phyloP scores from a whole-genome alignment of 805 yeast species.

The Wickerhamomyces rabaulensis region DNA sequence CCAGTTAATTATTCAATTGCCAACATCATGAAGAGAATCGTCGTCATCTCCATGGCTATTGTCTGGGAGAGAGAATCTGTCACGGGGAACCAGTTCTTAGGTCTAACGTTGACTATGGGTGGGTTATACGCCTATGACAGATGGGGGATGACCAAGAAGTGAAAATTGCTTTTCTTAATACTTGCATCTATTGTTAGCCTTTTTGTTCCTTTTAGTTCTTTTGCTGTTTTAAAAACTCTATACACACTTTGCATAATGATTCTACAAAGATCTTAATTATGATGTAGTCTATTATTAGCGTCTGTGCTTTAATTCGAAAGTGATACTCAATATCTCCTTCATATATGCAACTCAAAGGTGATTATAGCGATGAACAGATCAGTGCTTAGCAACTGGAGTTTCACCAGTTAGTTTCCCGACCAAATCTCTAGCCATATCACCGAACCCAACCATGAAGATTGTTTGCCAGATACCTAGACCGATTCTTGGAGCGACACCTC shows the following conservation, averaged over 20 bases:
- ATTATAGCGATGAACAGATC: background rate
- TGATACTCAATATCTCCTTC: too few relatives aligned
- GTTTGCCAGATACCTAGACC: slow-evolving; percentile 98
- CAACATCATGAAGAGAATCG: slow-evolving; percentile 67
- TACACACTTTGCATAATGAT: too few relatives aligned
- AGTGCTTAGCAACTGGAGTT: slow-evolving; percentile 39
- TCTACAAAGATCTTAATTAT: background rate
- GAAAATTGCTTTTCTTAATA: background rate
- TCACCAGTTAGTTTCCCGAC: slow-evolving; percentile 62
- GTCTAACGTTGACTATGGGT: slow-evolving; percentile 47
- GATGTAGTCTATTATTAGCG: background rate
- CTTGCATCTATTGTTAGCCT: background rate
- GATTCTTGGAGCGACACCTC: slow-evolving; percentile 96
- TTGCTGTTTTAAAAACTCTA: too few relatives aligned
- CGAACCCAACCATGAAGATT: slow-evolving; percentile 96
- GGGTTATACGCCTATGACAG: slow-evolving; percentile 71
- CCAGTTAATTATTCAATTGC: slow-evolving; percentile 80
- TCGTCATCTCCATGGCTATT: slow-evolving; percentile 62
- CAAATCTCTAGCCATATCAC: slow-evolving; percentile 81
- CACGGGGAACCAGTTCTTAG: slow-evolving; percentile 42
- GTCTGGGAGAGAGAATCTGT: slow-evolving; percentile 49
- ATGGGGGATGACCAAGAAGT: slow-evolving; percentile 44
- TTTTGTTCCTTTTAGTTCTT: too few relatives aligned
- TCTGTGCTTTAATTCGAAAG: too few relatives aligned
- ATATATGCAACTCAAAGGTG: too few relatives aligned